These are phyloP conservation scores for Olyra latifolia DNA, from an alignment of 176 grass and related monocot species.

Conservation along the genomic window DNA sequence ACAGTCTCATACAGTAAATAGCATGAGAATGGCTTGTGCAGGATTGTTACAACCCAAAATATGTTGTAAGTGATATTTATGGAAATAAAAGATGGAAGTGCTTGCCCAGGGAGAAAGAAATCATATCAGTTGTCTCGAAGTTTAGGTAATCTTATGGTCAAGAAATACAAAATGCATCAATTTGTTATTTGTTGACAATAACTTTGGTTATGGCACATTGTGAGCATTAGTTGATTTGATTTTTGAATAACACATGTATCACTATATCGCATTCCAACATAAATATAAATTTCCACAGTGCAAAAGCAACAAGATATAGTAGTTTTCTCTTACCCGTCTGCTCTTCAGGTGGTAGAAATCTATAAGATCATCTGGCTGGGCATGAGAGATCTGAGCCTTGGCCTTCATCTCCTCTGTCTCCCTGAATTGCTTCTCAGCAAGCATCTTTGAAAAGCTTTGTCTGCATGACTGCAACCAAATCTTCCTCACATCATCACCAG, in stretches of 20 bases:
- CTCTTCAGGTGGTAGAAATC: constrained; percentile 89
- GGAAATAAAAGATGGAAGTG: neutral
- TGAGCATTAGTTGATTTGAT: neutral
- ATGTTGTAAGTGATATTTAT: neutral
- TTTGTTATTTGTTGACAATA: neutral
- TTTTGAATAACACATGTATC: neutral
- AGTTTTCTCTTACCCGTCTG: constrained; percentile 39
- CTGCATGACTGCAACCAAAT: constrained; percentile 65
- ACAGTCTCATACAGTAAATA: neutral
- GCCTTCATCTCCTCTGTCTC: constrained; percentile 74
- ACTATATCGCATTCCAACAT: neutral
- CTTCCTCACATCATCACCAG: constrained; percentile 61
- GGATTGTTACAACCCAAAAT: neutral
- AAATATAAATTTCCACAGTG: neutral
- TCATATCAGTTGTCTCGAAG: neutral
- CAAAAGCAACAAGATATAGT: neutral
- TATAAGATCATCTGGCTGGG: constrained; percentile 81
- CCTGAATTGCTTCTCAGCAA: constrained; percentile 78
- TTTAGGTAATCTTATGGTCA: neutral
- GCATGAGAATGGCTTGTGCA: neutral
- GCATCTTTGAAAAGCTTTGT: constrained; percentile 66
- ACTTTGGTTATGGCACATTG: neutral
- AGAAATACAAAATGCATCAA: neutral
- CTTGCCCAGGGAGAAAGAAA: neutral
- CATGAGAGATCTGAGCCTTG: constrained; percentile 65